Evolutionary conservation across 305 asterid genomes (phyloP).

Genomic region (Fraxinus albicans): DNA sequence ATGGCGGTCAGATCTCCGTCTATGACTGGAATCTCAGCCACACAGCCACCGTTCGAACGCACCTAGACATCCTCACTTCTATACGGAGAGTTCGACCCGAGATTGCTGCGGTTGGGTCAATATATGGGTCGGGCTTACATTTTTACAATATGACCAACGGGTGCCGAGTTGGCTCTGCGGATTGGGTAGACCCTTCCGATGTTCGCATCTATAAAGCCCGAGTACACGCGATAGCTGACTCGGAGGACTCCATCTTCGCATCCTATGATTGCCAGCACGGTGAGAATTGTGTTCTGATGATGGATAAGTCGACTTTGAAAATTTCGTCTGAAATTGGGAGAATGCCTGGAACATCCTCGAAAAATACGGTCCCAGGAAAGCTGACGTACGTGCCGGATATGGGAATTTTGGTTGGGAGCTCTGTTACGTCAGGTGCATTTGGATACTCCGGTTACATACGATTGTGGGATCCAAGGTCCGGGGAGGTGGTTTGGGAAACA

Average conservation of each 20-base stretch:
- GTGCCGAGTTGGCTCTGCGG: conserved; percentile 60
- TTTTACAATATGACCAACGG: conserved; percentile 69
- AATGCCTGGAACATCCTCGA: conserved; percentile 73
- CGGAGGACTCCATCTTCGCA: conserved; percentile 59
- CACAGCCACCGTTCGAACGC: conserved; percentile 68
- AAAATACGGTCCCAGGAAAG: conserved; percentile 61
- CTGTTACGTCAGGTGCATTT: conserved; percentile 78
- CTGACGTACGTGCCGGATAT: conserved; percentile 44
- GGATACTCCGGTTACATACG: conserved; percentile 85
- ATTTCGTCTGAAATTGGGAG: conserved; percentile 62
- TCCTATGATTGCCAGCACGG: conserved; percentile 74
- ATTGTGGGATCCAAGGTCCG: conserved; percentile 74
- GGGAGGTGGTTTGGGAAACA: conserved; percentile 78
- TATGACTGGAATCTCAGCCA: conserved; percentile 84
- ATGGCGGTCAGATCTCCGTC: conserved; percentile 86
- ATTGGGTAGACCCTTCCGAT: conserved; percentile 82
- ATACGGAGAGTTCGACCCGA: conserved; percentile 46
- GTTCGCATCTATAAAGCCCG: conserved; percentile 82
- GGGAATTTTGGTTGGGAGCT: conserved; percentile 56
- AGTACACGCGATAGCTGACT: conserved; percentile 67
- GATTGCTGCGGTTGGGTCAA: conserved; percentile 67
- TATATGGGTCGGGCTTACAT: conserved; percentile 60
- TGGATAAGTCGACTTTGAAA: conserved; percentile 65
- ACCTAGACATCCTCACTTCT: conserved; percentile 58
- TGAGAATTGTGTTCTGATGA: conserved; percentile 70